phyloP scores from a whole-genome alignment of 164 flowering plant genomes.

The Brasenia schreberi region DNA sequence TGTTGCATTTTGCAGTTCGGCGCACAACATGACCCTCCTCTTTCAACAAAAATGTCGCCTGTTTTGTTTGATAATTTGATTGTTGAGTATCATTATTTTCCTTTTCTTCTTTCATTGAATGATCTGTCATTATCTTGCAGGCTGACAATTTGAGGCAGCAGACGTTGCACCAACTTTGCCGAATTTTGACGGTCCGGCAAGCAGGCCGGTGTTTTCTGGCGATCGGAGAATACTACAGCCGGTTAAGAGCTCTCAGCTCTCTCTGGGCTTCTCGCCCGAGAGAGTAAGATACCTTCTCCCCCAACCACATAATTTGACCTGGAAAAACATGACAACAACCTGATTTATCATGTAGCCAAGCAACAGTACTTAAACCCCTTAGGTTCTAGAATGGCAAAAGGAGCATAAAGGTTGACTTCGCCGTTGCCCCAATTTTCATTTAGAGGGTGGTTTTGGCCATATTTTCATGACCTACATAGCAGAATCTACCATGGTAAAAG shows the following conservation, averaged over 20 bases:
- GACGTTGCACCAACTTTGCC: conserved; percentile 75
- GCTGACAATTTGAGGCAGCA: conserved; percentile 96
- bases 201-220: conserved; percentile 82
- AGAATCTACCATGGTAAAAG: too few relatives aligned
- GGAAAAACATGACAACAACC: background rate
- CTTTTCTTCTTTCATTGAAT: background rate
- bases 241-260: conserved; percentile 84
- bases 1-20: too few relatives aligned
- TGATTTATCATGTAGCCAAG: background rate
- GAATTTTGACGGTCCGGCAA: conserved; percentile 73
- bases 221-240: conserved; percentile 77
- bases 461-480: too few relatives aligned
- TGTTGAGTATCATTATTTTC: background rate
- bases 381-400: too few relatives aligned
- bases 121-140: conserved; percentile 16
- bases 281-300: conserved; percentile 43
- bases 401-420: too few relatives aligned
- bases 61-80: background rate
- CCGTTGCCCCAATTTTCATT: too few relatives aligned
- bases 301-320: background rate
- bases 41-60: background rate
- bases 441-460: too few relatives aligned
- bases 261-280: conserved; percentile 90
- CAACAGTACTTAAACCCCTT: too few relatives aligned
- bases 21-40: too few relatives aligned